phyloP scores from a whole-genome alignment of 257 asterid species.

The Lycium barbarum region DNA sequence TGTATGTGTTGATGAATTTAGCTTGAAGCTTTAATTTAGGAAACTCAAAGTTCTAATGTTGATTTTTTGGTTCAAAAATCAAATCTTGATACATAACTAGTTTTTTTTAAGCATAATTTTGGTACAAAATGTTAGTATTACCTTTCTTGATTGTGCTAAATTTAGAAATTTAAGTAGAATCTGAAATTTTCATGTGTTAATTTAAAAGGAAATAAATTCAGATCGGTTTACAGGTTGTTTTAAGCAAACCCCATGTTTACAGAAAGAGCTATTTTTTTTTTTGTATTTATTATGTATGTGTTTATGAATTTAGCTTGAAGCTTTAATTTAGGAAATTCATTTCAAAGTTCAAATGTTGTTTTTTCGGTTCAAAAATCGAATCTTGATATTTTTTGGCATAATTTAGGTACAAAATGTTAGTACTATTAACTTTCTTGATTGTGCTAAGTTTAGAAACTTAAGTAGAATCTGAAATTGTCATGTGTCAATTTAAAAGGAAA shows the following conservation, averaged over 20 bases:
- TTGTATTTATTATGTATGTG: neutral
- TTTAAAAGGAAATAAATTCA: neutral
- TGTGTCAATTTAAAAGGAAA: neutral
- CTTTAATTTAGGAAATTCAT: neutral
- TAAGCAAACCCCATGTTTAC: constrained; percentile 13
- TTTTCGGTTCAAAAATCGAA: neutral
- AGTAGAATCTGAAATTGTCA: neutral
- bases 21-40: neutral
- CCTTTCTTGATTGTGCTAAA: neutral
- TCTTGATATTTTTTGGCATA: neutral
- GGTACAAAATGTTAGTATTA: neutral
- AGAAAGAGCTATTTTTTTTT: neutral
- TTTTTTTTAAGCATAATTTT: neutral
- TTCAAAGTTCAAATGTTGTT: neutral
- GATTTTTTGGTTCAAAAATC: neutral
- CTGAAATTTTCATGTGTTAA: neutral
- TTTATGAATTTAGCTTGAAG: neutral
- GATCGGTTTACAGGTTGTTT: constrained; percentile 17
- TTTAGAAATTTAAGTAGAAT: neutral
- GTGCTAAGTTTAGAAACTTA: neutral
- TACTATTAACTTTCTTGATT: neutral
- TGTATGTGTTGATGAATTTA: constrained; percentile 8
- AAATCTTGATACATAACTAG: neutral
- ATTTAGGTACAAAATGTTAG: constrained; percentile 4
- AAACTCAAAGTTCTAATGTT: neutral